These are phyloP conservation scores for Pseudogymnoascus sp. DNA, from an alignment of 2,329 filamentous ascomycete genomes.

Conservation along the genomic window DNA sequence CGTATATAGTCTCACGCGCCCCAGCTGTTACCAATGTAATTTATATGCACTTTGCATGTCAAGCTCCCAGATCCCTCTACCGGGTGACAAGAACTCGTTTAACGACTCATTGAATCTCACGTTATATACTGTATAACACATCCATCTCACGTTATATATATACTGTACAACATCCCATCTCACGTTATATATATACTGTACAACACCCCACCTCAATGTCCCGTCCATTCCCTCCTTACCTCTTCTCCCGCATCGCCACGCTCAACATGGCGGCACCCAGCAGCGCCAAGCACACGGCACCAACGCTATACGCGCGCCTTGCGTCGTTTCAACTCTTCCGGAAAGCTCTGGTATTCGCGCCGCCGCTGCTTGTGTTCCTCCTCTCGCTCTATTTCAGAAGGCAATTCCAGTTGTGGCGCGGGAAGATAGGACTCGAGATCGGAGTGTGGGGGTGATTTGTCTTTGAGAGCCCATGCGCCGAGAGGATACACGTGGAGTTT, in stretches of 20 bases:
- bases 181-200: neutral
- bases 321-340: neutral
- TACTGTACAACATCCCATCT: neutral
- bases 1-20: neutral
- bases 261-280: constrained; percentile 1
- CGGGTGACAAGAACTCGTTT: neutral
- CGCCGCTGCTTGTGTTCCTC: constrained; percentile 5
- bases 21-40: neutral
- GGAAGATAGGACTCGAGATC: neutral
- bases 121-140: neutral
- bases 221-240: neutral
- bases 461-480: neutral
- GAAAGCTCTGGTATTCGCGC: neutral
- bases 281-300: neutral
- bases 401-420: constrained; percentile 3
- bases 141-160: neutral
- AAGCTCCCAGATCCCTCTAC: neutral
- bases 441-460: neutral
- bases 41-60: neutral
- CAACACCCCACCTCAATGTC: neutral
- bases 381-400: neutral
- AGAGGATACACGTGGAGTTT: neutral
- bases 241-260: neutral
- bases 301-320: neutral
- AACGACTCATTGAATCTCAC: neutral